These are phyloP conservation scores for Pistacia atlantica DNA, from an alignment of 345 rosid genomes.

Conservation along the genomic window DNA sequence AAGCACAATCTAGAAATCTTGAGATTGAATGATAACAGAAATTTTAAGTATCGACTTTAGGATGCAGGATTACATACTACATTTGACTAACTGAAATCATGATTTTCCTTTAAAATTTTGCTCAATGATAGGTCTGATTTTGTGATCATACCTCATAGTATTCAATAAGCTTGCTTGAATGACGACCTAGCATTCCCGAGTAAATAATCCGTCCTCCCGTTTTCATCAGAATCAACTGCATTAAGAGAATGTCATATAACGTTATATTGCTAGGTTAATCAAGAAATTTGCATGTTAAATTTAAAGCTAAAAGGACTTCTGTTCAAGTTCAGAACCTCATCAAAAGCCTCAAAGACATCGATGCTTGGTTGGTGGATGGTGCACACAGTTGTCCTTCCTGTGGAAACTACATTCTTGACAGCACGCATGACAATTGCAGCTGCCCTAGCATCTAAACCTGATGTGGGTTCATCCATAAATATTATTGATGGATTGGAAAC, in stretches of 20 bases:
- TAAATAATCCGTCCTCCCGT: conserved; percentile 14
- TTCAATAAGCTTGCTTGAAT: conserved; percentile 21
- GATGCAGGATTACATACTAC: neutral
- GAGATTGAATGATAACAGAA: neutral
- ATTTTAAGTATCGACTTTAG: neutral
- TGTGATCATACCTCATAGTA: conserved; percentile 15
- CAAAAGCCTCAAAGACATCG: conserved; percentile 18
- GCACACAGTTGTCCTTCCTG: conserved; percentile 16
- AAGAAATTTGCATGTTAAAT: too few relatives aligned
- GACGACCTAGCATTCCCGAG: conserved; percentile 12
- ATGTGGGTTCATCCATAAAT: conserved; percentile 23
- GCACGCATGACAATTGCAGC: conserved; percentile 22
- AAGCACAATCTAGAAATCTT: neutral
- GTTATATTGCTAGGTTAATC: neutral
- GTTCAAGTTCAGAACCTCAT: neutral
- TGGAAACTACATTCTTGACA: conserved; percentile 16
- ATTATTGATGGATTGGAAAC: conserved; percentile 20
- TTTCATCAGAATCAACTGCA: conserved; percentile 24
- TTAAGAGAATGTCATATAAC: neutral
- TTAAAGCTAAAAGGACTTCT: neutral
- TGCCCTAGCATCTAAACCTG: conserved; percentile 21
- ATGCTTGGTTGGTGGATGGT: conserved; percentile 21
- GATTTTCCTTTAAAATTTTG: neutral
- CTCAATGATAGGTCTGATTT: neutral
- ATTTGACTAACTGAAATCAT: neutral